Base-by-base conservation (phyloP, 139 green algal genomes). In the Pseudopediastrum boryanum region DNA sequence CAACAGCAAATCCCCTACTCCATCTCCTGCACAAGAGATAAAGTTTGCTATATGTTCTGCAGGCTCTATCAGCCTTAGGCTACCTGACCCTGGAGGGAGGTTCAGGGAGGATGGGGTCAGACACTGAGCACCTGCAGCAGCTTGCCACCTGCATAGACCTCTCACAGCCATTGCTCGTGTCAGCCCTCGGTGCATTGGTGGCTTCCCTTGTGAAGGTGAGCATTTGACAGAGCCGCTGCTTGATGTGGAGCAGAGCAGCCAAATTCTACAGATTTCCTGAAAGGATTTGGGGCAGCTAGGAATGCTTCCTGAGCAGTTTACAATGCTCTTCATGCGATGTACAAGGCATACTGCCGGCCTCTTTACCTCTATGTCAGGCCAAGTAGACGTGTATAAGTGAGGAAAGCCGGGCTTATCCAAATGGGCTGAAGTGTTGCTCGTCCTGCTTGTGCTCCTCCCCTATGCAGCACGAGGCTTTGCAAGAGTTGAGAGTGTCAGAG, bases 181-280 rank as follows among this genome's bases (percentile, higher is more conserved):
- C 70, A 29, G 89, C 89, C 25, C 86, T 85, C 10, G 86, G 88
- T 7, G 89, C 89, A 5, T 73, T 94, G 72, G 36, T 94, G 35
- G 74, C 71, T 4, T 66, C 90, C 19, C 50, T 94, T 66, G 27
- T 78, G 19, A 69, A 72, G 38, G 12, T 3, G 43, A 1, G 21
- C 0, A 4, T 36, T 12, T 25, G 39, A n/a, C 19, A 10, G 7
- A 52, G 23, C 25, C 6, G 62, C 21, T 52, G 31, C 12, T 51
- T 63, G 46, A 13, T n/a, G 42, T 39, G 35, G 29, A 59, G 4
- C 75, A 48, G n/a, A 75, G 59, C 23, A 39, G 7, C 25, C 12
- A 43, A 13, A 3, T 31, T 35, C 27, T 7, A 1, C n/a, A n/a
- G n/a, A n/a, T 5, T 29, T 66, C 58, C 58, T 66, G 58, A 29